phyloP scores from a whole-genome alignment of 192 early-diverging fungal genomes.

The Backusella macrospora region DNA sequence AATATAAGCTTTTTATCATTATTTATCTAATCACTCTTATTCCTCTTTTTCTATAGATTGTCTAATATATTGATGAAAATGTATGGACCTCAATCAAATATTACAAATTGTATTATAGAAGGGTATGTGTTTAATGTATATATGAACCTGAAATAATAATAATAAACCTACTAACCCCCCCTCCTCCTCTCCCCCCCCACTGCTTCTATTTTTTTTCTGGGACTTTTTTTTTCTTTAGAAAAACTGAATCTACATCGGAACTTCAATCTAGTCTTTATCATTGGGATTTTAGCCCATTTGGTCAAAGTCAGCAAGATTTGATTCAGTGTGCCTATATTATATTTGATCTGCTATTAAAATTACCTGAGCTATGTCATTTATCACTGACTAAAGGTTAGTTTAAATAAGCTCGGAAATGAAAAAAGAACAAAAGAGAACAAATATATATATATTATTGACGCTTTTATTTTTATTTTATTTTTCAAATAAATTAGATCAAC shows the following conservation, averaged over 20 bases:
- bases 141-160: not conserved
- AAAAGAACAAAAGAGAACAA: not conserved
- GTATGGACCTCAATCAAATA: not conserved
- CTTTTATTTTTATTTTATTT: not conserved
- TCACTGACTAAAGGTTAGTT: slow-evolving; percentile 52
- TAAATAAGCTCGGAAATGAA: not conserved
- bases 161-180: not conserved
- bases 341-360: slow-evolving; percentile 65
- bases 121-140: not conserved
- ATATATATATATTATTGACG: slow-evolving; percentile 9
- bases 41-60: not conserved
- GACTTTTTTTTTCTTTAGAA: not conserved
- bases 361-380: slow-evolving; percentile 57
- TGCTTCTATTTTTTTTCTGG: not conserved
- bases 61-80: slow-evolving; percentile 7
- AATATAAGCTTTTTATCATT: not conserved
- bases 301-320: slow-evolving; percentile 63
- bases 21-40: not conserved
- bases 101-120: not conserved
- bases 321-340: slow-evolving; percentile 70
- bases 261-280: slow-evolving; percentile 43
- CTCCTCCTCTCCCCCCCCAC: not conserved
- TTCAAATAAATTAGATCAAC: slow-evolving; percentile 41
- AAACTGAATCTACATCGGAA: not conserved
- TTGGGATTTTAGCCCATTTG: slow-evolving; percentile 74